phyloP scores from a whole-genome alignment of 177 flowering plant genomes.

The Tripterygium wilfordii region DNA sequence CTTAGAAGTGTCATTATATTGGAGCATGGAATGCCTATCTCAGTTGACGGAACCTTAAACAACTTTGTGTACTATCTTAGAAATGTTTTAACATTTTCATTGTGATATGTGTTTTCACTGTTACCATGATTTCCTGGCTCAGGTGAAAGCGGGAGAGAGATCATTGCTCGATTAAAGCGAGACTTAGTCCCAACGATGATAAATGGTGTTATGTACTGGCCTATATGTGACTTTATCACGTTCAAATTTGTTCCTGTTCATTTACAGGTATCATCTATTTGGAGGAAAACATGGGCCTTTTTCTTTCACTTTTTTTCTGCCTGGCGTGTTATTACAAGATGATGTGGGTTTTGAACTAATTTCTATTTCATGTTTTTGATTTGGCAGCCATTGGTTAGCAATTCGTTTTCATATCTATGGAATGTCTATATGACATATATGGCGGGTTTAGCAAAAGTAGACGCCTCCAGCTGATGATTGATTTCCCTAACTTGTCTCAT shows the following conservation, averaged over 20 bases:
- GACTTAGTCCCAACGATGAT: slow-evolving; percentile 71
- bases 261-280: slow-evolving; percentile 51
- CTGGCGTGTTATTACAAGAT: too few relatives aligned
- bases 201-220: slow-evolving; percentile 86
- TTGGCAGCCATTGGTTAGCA: slow-evolving; percentile 59
- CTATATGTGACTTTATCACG: slow-evolving; percentile 84
- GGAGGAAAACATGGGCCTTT: background rate
- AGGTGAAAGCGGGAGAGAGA: slow-evolving; percentile 63
- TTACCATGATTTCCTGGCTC: too few relatives aligned
- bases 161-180: slow-evolving; percentile 67
- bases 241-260: slow-evolving; percentile 83
- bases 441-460: slow-evolving; percentile 48
- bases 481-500: too few relatives aligned
- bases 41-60: too few relatives aligned
- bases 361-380: slow-evolving; percentile 1
- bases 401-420: slow-evolving; percentile 63
- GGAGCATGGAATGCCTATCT: too few relatives aligned
- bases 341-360: background rate
- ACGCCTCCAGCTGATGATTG: slow-evolving; percentile 1
- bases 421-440: slow-evolving; percentile 65
- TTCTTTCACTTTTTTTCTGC: background rate
- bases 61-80: too few relatives aligned
- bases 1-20: too few relatives aligned
- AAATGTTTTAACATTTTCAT: too few relatives aligned
- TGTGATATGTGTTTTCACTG: too few relatives aligned